Conservation (phyloP, 129 eudicot species). For the Flaveria trinervia region DNA sequence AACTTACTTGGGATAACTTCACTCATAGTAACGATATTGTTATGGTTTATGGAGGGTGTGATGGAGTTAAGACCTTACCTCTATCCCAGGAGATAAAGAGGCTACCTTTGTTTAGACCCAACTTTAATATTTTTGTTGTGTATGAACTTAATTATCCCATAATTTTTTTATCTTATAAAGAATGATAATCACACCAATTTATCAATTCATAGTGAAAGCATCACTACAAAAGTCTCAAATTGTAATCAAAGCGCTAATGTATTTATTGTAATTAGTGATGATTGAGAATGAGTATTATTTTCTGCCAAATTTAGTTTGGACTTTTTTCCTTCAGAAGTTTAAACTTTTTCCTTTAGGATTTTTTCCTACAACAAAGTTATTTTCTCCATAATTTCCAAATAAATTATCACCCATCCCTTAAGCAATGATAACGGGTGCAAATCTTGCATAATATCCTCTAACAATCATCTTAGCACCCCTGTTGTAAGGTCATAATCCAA, state of each 20-base stretch:
- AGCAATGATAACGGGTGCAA: conserved; percentile 42
- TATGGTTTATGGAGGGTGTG: no score
- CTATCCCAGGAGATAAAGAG: no score
- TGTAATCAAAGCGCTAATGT: conserved; percentile 36
- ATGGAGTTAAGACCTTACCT: no score
- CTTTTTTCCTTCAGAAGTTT: no score
- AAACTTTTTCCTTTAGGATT: background rate
- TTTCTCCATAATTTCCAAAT: conserved; percentile 66
- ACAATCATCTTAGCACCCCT: conserved; percentile 41
- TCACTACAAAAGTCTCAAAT: conserved; percentile 46
- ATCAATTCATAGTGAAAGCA: conserved; percentile 36
- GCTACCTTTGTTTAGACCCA: no score
- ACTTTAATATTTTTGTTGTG: background rate
- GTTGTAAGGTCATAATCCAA: conserved; percentile 52
- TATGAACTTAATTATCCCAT: background rate
- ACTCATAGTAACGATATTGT: no score
- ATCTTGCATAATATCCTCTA: conserved; percentile 45
- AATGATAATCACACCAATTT: conserved; percentile 29
- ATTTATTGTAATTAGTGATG: background rate
- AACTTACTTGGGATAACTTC: no score
- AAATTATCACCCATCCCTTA: conserved; percentile 59
- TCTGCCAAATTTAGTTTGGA: background rate
- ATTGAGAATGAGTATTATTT: background rate
- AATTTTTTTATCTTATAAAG: conserved; percentile 40
- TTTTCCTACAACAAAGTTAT: conserved; percentile 60